Evolutionary conservation across 306 rosid genomes (phyloP).

Genomic region (Glycyrrhiza uralensis): DNA sequence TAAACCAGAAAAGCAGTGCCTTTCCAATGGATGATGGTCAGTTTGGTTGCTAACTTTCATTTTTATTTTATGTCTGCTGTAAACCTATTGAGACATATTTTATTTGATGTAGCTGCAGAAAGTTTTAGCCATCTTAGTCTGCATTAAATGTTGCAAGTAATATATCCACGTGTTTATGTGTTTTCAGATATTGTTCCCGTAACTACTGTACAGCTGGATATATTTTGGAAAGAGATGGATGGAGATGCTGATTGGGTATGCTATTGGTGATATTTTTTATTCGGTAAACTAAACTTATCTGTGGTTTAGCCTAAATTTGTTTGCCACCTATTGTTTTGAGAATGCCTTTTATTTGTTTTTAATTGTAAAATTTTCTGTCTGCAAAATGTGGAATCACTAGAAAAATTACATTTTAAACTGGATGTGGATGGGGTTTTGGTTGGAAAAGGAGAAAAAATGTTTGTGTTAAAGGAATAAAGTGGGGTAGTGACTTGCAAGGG

Average conservation of each 20-base stretch:
- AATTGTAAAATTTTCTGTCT: neutral
- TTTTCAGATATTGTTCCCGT: conserved; percentile 75
- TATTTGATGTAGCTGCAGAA: conserved; percentile 6
- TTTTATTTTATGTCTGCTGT: conserved; percentile 4
- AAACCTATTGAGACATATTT: neutral
- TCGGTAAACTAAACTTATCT: conserved; percentile 41
- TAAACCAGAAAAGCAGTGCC: conserved; percentile 74
- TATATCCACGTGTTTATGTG: conserved; percentile 25
- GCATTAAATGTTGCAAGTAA: conserved; percentile 10
- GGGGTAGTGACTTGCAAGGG: neutral
- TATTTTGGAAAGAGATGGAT: conserved; percentile 91
- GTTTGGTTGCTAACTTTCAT: conserved; percentile 43
- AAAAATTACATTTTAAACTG: neutral
- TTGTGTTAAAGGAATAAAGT: neutral
- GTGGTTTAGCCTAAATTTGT: conserved; percentile 34
- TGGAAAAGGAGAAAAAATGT: neutral
- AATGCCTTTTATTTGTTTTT: conserved; percentile 11
- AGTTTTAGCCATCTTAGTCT: conserved; percentile 4
- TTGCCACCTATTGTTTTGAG: conserved; percentile 9
- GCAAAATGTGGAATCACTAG: neutral
- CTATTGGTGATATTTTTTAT: conserved; percentile 41
- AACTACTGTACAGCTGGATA: conserved; percentile 71
- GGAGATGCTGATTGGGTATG: conserved; percentile 97
- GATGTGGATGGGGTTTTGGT: neutral
- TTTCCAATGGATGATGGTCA: conserved; percentile 65